Evolutionary conservation across 1,284 basidiomycete genomes (phyloP).

Genomic region (Ganoderma sp.): DNA sequence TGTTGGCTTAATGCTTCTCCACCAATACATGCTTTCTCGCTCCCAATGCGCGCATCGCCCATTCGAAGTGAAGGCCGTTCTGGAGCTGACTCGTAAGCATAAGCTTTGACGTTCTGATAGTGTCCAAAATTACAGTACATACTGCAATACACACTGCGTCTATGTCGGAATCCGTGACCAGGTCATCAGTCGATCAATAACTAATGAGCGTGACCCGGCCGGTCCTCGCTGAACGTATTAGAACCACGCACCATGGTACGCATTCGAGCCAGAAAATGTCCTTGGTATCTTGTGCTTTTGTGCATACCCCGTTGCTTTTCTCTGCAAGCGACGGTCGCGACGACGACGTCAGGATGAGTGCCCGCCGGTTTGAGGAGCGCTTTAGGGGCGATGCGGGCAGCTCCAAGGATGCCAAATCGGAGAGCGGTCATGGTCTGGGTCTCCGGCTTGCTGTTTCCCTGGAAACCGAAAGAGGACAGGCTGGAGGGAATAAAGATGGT

Average conservation of each 20-base stretch:
- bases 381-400: constrained; percentile 72
- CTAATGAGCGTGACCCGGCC: too few relatives aligned
- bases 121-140: too few relatives aligned
- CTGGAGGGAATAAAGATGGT: background rate
- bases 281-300: constrained; percentile 61
- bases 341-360: constrained; percentile 62
- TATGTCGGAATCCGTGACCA: too few relatives aligned
- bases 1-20: too few relatives aligned
- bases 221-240: background rate
- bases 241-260: constrained; percentile 55
- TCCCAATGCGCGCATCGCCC: too few relatives aligned
- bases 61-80: too few relatives aligned
- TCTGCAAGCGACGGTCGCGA: constrained; percentile 68
- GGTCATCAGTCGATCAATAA: too few relatives aligned
- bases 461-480: background rate
- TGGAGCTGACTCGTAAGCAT: too few relatives aligned
- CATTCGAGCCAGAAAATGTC: constrained; percentile 54
- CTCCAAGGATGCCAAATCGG: constrained; percentile 67
- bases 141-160: too few relatives aligned
- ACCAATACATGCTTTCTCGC: too few relatives aligned
- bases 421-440: constrained; percentile 40
- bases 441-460: background rate
- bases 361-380: constrained; percentile 61
- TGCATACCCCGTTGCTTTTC: constrained; percentile 61
- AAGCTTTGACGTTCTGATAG: too few relatives aligned